phyloP scores from a whole-genome alignment of 495 filamentous ascomycete species.

The Cairneyella variabilis region DNA sequence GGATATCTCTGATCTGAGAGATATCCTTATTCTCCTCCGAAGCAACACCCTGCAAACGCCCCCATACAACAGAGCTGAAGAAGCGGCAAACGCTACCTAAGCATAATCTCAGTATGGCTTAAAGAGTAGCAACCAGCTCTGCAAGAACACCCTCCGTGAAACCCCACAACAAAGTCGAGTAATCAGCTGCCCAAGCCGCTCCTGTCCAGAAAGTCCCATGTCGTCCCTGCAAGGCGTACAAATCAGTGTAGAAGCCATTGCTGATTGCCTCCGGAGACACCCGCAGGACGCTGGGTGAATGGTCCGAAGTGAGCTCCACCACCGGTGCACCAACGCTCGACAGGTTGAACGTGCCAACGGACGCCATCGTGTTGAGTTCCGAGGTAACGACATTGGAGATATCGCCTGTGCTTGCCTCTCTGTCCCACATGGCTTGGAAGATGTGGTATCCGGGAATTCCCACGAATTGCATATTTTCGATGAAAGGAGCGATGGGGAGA shows the following conservation, averaged over 20 bases:
- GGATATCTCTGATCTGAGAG: too few species aligned
- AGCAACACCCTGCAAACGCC: too few species aligned
- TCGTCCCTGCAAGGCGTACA: conserved; percentile 37
- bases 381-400: neutral
- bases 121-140: neutral
- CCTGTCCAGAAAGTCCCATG: conserved; percentile 37
- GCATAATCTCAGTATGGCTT: too few species aligned
- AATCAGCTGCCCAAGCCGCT: conserved; percentile 28
- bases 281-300: conserved; percentile 31
- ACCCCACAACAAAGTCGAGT: conserved; percentile 32
- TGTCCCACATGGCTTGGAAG: neutral
- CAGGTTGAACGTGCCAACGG: neutral
- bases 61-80: too few species aligned
- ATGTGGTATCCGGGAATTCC: conserved; percentile 16
- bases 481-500: neutral
- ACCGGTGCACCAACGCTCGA: conserved; percentile 5
- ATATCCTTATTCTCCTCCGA: too few species aligned
- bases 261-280: conserved; percentile 27
- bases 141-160: conserved; percentile 21
- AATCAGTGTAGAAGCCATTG: conserved; percentile 34
- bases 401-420: neutral
- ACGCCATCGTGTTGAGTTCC: neutral
- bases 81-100: too few species aligned
- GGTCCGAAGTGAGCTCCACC: conserved; percentile 25
- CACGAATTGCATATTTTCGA: conserved; percentile 8